Base-by-base conservation (phyloP, 2,329 filamentous ascomycete species). In the Acrocalymma vagum region DNA sequence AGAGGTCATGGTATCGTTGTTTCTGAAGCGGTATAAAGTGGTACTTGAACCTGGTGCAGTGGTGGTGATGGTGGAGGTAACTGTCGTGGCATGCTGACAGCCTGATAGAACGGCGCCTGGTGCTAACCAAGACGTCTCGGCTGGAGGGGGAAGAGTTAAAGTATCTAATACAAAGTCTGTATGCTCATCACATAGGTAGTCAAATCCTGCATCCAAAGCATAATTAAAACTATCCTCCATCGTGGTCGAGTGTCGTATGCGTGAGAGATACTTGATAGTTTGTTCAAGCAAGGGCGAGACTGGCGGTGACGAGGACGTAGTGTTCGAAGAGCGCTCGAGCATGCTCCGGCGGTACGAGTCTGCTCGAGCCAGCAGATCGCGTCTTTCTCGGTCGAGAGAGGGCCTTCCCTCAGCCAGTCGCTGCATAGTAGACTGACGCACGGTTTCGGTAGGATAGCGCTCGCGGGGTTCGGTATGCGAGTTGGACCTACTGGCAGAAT, bases 71-170 rank as follows among this genome's bases (percentile, higher is more conserved):
- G 51, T 54, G 3, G 63, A 57, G 2, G 64, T 57, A 14, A 69
- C 55, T 13, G 61, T 70, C 7, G 72, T 74, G 14, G 83, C 83
- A 55, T 82, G 78, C 59, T 87, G 84, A 17, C 76, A 80, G 3
- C 84, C 84, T 9, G 77, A 77, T 49, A 86, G 84, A 0, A 82
- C 72, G 36, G 80, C 77, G 14, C 84, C 84, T 5, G 81, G 77
- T 35, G 78, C 76, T 9, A 87, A 67, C 82, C 83, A 86, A 6
- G 83, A 86, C 32, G 77, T 83, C 36, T 75, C 68, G 3, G 66
- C 55, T n/a, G 81, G 78, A 2, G 76, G 74, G 2, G 74, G 70
- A 11, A 85, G 72, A 20, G 69, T 73, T 14, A 66, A 62, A 11
- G 79, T 76, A 52, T 85, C 77, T 17, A 83, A 72, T 27, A 85